A percentile compares a stretch with the other conserved stretches of the same genome.
Evolutionary conservation across 495 filamentous ascomycete genomes (phyloP).

Genomic region (Neurospora sp.): DNA sequence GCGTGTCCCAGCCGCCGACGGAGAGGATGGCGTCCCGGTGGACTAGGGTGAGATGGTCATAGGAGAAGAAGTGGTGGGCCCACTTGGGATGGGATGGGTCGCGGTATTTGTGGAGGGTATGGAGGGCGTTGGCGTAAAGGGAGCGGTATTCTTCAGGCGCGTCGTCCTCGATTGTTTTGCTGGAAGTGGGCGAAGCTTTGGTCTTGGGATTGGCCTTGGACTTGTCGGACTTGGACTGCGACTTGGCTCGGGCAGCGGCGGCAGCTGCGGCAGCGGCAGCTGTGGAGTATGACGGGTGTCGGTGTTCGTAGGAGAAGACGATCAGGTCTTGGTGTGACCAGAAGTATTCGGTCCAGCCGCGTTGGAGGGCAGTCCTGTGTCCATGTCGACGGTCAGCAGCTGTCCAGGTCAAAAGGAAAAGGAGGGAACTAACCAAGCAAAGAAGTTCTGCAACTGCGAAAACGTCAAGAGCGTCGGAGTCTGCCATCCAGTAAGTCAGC

Average conservation of each 20-base stretch:
- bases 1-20: slow-evolving; percentile 50
- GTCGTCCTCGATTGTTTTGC: slow-evolving; percentile 14
- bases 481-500: not conserved
- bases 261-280: not conserved
- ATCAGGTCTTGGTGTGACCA: slow-evolving; percentile 53
- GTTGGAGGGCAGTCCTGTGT: slow-evolving; percentile 30
- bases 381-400: not conserved
- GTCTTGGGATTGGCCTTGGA: not conserved
- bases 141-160: slow-evolving; percentile 20
- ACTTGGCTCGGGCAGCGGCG: not conserved
- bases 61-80: slow-evolving; percentile 46
- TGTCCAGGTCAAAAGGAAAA: not conserved
- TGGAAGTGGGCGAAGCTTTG: slow-evolving; percentile 3
- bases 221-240: not conserved
- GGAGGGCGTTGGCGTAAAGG: slow-evolving; percentile 39
- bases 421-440: slow-evolving; percentile 17
- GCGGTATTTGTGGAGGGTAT: slow-evolving; percentile 26
- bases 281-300: not conserved
- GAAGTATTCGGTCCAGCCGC: slow-evolving; percentile 46
- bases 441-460: slow-evolving; percentile 54
- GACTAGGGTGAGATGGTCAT: slow-evolving; percentile 49
- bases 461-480: slow-evolving; percentile 53
- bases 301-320: slow-evolving; percentile 36
- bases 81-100: slow-evolving; percentile 25
- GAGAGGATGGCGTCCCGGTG: slow-evolving; percentile 40